Percentiles rank a stretch among this genome's conserved stretches.
Evolutionary conservation across 495 filamentous ascomycete species (phyloP).

Genomic region (Aspergillus bertholletiae): DNA sequence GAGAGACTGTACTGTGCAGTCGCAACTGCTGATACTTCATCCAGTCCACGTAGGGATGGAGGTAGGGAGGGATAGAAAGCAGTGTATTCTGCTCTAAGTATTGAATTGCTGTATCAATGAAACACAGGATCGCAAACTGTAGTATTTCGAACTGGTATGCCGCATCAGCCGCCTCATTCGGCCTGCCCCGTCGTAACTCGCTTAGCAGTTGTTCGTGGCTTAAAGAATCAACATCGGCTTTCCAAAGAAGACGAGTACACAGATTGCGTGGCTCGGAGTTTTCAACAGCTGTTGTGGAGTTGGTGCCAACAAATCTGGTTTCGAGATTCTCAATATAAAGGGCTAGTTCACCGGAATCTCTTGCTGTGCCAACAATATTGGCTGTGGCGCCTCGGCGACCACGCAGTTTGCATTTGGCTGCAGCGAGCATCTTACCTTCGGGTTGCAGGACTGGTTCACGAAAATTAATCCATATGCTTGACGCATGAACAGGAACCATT

Average conservation of each 20-base stretch:
- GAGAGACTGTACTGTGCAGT: not conserved
- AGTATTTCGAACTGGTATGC: not conserved
- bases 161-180: not conserved
- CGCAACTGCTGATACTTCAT: not conserved
- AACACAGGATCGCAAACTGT: not conserved
- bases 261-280: not conserved
- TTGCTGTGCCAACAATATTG: too few relatives aligned
- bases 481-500: not conserved
- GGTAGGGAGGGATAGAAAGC: not conserved
- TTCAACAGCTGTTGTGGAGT: not conserved
- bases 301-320: not conserved
- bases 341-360: too few relatives aligned
- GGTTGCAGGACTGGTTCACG: too few relatives aligned
- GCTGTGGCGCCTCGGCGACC: too few relatives aligned
- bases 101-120: not conserved
- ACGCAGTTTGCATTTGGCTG: not conserved
- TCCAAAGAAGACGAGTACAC: not conserved
- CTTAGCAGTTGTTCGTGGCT: not conserved
- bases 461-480: not conserved
- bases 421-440: not conserved
- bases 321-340: not conserved
- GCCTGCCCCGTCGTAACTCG: not conserved
- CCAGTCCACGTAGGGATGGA: not conserved
- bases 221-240: not conserved
- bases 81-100: not conserved